phyloP scores from a whole-genome alignment of 208 protist genomes.

The Acanthamoeba sp. region DNA sequence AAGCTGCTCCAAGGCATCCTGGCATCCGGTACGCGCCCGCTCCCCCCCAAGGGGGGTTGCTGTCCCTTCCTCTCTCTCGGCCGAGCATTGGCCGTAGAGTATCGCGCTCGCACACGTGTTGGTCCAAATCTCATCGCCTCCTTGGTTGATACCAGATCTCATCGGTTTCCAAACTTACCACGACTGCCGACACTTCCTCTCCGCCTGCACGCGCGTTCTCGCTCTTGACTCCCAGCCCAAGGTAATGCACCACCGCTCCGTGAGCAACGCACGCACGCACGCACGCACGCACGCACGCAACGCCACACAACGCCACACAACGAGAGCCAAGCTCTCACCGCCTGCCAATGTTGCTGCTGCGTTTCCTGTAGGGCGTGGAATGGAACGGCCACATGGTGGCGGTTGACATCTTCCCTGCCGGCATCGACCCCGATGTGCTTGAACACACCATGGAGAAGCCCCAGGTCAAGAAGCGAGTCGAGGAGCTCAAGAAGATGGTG shows the following conservation, averaged over 20 bases:
- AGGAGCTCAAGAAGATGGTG: conserved; percentile 80
- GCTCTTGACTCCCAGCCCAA: conserved; percentile 72
- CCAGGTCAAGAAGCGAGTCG: conserved; percentile 74
- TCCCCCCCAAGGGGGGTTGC: no score
- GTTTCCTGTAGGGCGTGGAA: neutral
- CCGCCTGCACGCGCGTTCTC: conserved; percentile 84
- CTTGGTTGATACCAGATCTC: conserved; percentile 73
- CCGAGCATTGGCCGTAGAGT: no score
- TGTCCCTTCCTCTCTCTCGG: no score
- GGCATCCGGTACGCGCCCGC: neutral
- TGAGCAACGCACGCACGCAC: no score
- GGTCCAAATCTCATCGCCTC: neutral
- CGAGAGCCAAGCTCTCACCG: no score
- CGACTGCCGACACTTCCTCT: conserved; percentile 87
- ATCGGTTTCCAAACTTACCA: conserved; percentile 88
- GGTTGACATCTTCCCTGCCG: conserved; percentile 80
- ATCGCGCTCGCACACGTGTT: no score
- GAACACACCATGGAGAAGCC: conserved; percentile 17
- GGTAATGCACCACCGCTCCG: neutral
- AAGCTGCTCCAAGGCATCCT: conserved; percentile 89
- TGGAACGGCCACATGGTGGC: conserved; percentile 73
- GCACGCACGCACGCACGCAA: no score
- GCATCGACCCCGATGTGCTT: conserved; percentile 76
- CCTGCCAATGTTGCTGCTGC: neutral
- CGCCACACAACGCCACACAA: no score